Percentiles rank a stretch among this genome's conserved stretches.
phyloP scores from a whole-genome alignment of 768 basidiomycete species.

The Tubosaeta sp. region DNA sequence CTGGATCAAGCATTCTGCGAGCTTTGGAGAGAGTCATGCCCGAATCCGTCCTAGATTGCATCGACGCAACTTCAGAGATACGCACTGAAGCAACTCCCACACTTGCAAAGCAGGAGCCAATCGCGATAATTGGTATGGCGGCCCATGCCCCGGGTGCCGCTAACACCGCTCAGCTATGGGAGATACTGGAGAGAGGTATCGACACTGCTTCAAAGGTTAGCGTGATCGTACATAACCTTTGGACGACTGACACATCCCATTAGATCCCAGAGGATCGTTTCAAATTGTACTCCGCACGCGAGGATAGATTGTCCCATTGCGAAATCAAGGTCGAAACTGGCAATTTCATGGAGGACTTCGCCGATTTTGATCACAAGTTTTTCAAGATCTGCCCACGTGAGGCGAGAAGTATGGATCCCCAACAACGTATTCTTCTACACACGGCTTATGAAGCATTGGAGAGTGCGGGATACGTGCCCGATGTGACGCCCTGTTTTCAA shows the following conservation, averaged over 20 bases:
- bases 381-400: constrained; percentile 74
- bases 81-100: not conserved
- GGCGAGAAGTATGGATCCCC: constrained; percentile 73
- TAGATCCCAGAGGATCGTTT: constrained; percentile 66
- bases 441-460: constrained; percentile 67
- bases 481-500: constrained; percentile 46
- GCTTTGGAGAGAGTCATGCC: constrained; percentile 36
- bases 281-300: constrained; percentile 33
- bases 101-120: constrained; percentile 40
- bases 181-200: constrained; percentile 50
- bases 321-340: constrained; percentile 51
- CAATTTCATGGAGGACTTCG: constrained; percentile 57
- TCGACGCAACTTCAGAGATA: constrained; percentile 13
- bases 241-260: constrained; percentile 1
- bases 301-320: constrained; percentile 31
- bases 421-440: constrained; percentile 65
- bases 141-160: constrained; percentile 50
- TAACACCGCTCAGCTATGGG: constrained; percentile 50
- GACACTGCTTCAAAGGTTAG: constrained; percentile 57
- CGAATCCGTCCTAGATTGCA: constrained; percentile 12
- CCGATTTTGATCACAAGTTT: constrained; percentile 64
- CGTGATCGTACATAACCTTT: not conserved
- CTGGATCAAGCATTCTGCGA: constrained; percentile 39
- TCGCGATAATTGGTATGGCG: constrained; percentile 74
- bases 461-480: constrained; percentile 64